A percentile compares a stretch with the other conserved stretches of the same genome.
phyloP scores from a whole-genome alignment of 352 stramenopile species.

The Phytophthora macrochlamydospora region DNA sequence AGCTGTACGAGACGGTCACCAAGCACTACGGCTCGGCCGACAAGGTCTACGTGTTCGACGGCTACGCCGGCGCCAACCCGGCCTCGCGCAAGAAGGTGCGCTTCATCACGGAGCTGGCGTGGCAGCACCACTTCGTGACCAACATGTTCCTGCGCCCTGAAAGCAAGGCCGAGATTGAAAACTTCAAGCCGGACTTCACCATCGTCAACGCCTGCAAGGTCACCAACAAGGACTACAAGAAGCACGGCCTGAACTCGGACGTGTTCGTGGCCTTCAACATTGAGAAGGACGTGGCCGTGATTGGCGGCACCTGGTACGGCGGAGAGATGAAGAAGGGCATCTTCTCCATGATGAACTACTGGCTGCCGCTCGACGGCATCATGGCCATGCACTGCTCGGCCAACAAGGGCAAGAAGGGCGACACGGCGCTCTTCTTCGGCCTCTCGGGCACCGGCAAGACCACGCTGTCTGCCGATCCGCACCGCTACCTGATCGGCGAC shows the following conservation, averaged over 20 bases:
- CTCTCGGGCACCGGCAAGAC: constrained; percentile 93
- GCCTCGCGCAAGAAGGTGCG: constrained; percentile 95
- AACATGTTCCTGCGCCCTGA: constrained; percentile 96
- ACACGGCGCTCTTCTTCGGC: constrained; percentile 98
- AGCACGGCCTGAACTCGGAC: constrained; percentile 94
- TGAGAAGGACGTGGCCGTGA: constrained; percentile 95
- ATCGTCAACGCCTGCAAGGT: constrained; percentile 98
- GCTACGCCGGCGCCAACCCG: constrained; percentile 94
- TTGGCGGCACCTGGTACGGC: constrained; percentile 97
- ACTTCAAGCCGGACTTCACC: constrained; percentile 97
- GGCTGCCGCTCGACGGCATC: constrained; percentile 93
- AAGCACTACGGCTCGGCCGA: constrained; percentile 93
- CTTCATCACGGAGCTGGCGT: constrained; percentile 98
- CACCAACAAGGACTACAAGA: constrained; percentile 94
- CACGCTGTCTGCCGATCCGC: constrained; percentile 90
- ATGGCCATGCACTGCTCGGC: constrained; percentile 99
- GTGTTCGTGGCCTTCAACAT: constrained; percentile 98
- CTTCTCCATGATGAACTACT: constrained; percentile 99
- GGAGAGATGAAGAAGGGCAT: constrained; percentile 99
- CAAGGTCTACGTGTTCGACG: constrained; percentile 97
- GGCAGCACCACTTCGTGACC: constrained; percentile 98
- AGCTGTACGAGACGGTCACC: constrained; percentile 94
- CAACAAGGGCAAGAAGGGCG: constrained; percentile 96
- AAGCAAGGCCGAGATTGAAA: constrained; percentile 85
- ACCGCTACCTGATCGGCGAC: constrained; percentile 81